A percentile compares a stretch with the other conserved stretches of the same genome.
These are phyloP conservation scores for Metarhizium anisopliae DNA, from an alignment of 2,329 filamentous ascomycete genomes.

Conservation along the genomic window DNA sequence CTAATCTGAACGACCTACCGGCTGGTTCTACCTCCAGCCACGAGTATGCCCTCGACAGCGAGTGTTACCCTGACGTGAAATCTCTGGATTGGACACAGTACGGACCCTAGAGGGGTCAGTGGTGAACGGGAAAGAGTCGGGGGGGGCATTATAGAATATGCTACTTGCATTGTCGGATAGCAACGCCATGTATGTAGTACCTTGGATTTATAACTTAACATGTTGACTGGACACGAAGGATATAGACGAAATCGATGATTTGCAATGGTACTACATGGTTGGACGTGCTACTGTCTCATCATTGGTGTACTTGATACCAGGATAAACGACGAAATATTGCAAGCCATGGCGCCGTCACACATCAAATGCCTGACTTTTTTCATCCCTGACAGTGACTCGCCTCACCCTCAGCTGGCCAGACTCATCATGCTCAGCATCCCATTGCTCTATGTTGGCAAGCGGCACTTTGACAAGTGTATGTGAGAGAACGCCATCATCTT, in stretches of 20 bases:
- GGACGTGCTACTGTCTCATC: no score
- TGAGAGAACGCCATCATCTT: constrained; percentile 33
- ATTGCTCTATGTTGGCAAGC: constrained; percentile 36
- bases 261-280: no score
- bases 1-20: constrained; percentile 23
- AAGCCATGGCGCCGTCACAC: not conserved
- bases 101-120: constrained; percentile 1
- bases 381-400: not conserved
- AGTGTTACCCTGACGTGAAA: constrained; percentile 30
- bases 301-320: no score
- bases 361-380: not conserved
- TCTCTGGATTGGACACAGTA: constrained; percentile 28
- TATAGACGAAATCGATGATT: no score
- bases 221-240: not conserved
- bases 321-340: no score
- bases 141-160: no score
- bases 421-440: constrained; percentile 43
- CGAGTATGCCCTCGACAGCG: constrained; percentile 22
- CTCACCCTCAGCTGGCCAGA: constrained; percentile 1
- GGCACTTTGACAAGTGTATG: constrained; percentile 46
- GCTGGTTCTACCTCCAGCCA: constrained; percentile 25
- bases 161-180: no score
- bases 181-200: no score
- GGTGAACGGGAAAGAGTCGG: not conserved
- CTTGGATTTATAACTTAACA: no score